Percentiles rank a stretch among this genome's conserved stretches.
Conservation (phyloP, 768 basidiomycete species). For the Pleurotus ostreatus region DNA sequence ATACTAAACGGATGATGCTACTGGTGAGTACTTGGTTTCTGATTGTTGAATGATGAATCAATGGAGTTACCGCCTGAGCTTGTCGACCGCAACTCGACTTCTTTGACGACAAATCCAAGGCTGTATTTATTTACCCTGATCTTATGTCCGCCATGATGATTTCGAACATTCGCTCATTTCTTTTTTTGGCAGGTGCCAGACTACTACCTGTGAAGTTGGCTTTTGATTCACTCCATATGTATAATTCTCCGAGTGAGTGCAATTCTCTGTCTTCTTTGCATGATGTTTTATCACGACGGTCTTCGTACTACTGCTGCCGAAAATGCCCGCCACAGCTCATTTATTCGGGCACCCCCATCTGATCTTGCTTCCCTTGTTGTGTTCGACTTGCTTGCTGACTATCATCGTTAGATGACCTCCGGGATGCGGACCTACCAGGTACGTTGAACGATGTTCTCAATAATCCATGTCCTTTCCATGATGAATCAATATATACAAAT, state of each 20-base stretch:
- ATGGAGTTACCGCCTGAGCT: conserved; percentile 89
- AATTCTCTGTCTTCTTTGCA: conserved; percentile 18
- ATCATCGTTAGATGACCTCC: background rate
- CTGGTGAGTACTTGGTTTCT: conserved; percentile 29
- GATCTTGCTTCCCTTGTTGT: conserved; percentile 30
- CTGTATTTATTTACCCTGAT: conserved; percentile 71
- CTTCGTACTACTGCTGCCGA: conserved; percentile 83
- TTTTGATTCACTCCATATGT: background rate
- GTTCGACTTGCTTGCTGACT: background rate
- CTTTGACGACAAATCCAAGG: conserved; percentile 76
- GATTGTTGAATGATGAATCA: conserved; percentile 46
- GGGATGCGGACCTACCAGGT: background rate
- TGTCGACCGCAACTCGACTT: conserved; percentile 23
- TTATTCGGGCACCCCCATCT: conserved; percentile 75
- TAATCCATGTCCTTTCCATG: conserved; percentile 16
- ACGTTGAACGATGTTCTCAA: background rate
- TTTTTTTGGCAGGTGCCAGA: background rate
- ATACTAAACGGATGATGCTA: background rate
- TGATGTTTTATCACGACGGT: conserved; percentile 91
- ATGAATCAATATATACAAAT: conserved; percentile 43
- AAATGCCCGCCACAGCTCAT: conserved; percentile 94
- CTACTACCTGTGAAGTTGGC: no score
- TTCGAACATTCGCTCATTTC: background rate
- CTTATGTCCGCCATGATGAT: conserved; percentile 6
- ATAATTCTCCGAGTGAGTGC: conserved; percentile 26